phyloP scores from a whole-genome alignment of 2,329 filamentous ascomycete species.

The Ceratocystis albifundus region DNA sequence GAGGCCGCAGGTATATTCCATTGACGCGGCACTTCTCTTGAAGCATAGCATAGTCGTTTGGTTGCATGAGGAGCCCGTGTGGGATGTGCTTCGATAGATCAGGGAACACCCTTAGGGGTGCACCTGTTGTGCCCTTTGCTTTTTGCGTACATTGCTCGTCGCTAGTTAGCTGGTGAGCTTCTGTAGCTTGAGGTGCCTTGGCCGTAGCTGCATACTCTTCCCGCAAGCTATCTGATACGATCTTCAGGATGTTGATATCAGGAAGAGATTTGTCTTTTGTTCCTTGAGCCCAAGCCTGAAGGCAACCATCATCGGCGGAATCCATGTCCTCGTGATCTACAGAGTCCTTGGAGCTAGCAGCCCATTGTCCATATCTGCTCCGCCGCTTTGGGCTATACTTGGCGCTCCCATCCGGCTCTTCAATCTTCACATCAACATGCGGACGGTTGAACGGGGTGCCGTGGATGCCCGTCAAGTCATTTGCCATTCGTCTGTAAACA shows the following conservation, averaged over 20 bases:
- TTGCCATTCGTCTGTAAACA: neutral
- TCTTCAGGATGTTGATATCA: neutral
- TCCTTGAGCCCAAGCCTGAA: neutral
- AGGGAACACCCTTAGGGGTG: neutral
- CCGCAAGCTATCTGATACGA: neutral
- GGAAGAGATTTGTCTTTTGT: no score
- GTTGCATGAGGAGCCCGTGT: neutral
- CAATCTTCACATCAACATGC: conserved; percentile 8
- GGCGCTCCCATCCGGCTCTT: neutral
- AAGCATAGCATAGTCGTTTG: conserved; percentile 4
- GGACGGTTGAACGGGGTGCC: conserved; percentile 12
- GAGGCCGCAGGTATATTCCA: conserved; percentile 10
- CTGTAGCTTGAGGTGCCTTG: neutral
- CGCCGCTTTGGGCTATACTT: neutral
- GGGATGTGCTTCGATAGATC: neutral
- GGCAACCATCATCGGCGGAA: neutral
- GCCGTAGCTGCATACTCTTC: neutral
- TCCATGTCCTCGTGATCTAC: neutral
- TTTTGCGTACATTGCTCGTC: neutral
- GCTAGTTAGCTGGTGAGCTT: neutral
- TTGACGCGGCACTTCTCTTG: conserved; percentile 2
- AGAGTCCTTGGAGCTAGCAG: neutral
- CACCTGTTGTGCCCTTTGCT: no score
- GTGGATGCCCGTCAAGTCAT: conserved; percentile 14
- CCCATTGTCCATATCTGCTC: neutral